Percentiles rank a stretch among this genome's conserved stretches.
These are phyloP conservation scores for Aspergillus sojae DNA, from an alignment of 2,329 filamentous ascomycete species.

Conservation along the genomic window DNA sequence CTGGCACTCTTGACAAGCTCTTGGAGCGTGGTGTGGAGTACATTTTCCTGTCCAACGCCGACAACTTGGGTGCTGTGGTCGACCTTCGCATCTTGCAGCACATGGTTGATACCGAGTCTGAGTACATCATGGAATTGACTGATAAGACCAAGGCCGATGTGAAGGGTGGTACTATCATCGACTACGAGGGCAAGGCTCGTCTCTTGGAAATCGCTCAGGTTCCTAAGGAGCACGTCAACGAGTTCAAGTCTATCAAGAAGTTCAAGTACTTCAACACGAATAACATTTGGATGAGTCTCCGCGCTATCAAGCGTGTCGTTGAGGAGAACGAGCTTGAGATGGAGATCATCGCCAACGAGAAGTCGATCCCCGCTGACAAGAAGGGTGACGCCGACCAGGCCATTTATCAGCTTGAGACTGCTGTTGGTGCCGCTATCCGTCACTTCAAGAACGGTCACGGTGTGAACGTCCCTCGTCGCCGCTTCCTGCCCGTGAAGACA, in stretches of 20 bases:
- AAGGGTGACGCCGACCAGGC: constrained; percentile 98
- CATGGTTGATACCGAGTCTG: constrained; percentile 95
- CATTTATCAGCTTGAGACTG: constrained; percentile 97
- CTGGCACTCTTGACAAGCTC: constrained; percentile 94
- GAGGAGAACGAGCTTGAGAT: constrained; percentile 98
- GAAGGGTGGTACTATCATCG: constrained; percentile 99
- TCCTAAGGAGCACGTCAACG: constrained; percentile 99
- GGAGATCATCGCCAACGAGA: constrained; percentile 99
- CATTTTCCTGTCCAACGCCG: constrained; percentile 97
- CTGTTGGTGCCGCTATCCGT: constrained; percentile 95
- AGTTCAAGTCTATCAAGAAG: constrained; percentile 99
- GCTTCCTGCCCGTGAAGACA: constrained; percentile 99
- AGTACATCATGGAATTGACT: constrained; percentile 99
- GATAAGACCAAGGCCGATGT: constrained; percentile 99
- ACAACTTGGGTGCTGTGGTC: constrained; percentile 97
- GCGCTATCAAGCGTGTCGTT: constrained; percentile 96
- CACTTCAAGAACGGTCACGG: constrained; percentile 99
- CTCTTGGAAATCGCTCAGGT: constrained; percentile 99
- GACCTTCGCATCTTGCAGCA: constrained; percentile 98
- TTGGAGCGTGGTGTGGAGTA: constrained; percentile 94
- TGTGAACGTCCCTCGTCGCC: constrained; percentile 95
- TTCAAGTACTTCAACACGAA: constrained; percentile 99
- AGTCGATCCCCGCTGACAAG: constrained; percentile 98
- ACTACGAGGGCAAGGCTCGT: constrained; percentile 95
- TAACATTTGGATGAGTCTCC: constrained; percentile 99